Evolutionary conservation across 495 filamentous ascomycete species (phyloP), one percentile per base, ranked within the genome.

Genomic region (Penicillium silybi): DNA sequence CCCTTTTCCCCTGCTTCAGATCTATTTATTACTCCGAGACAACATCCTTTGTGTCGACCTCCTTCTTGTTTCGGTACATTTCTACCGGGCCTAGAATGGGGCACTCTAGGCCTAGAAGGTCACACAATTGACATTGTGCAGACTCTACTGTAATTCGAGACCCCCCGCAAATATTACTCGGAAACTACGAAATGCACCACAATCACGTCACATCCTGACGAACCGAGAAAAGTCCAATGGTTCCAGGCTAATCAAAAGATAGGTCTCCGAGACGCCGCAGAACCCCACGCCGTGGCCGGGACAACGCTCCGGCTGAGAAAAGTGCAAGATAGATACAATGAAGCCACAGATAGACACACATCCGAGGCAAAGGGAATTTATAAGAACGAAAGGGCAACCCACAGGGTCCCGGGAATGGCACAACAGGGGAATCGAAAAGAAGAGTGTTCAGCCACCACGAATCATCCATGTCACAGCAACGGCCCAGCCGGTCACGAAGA

Each of bases 401-500:
- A 50, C 48, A 32, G 45, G 46, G 41, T 47, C 38, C 40, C n/a
- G 29, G 45, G 44, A 50, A 42, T 19, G 23, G n/a, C 22, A 41
- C 11, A 45, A 53, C 39, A 40, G 53, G 37, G 2, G 51, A 13
- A 44, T 41, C 9, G 27, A 10, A 41, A 11, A 5, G 46, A 52
- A 48, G 6, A 34, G 18, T 22, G 37, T 42, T 57, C 50, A 71
- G 39, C 62, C 66, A 16, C 69, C 69, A 34, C 61, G 60, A 22
- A 72, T 60, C 64, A 77, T 70, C 74, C 75, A 79, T 22, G 61
- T 57, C 10, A 75, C 49, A 10, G 74, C 72, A 4, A 75, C 76
- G 0, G 81, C 44, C 62, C 87, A 80, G 26, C 72, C 68, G 15
- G 75, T 62, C 18, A 80, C 62, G 4, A 88, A 75, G 26, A 84